phyloP scores from a whole-genome alignment of 73 alveolate species.

The Effrenium voratum region DNA sequence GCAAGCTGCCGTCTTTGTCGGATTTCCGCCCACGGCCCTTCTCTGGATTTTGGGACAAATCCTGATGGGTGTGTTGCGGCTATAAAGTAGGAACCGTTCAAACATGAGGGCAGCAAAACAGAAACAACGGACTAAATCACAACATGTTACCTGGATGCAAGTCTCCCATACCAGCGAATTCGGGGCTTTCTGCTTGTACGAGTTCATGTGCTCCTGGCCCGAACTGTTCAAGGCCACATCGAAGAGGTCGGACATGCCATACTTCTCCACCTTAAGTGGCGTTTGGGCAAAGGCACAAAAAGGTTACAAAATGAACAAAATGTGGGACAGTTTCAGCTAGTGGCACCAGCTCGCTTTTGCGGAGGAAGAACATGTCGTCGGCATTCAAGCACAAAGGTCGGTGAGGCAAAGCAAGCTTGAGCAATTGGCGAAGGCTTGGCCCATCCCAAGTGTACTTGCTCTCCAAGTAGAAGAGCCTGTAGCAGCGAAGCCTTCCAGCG shows the following conservation, averaged over 20 bases:
- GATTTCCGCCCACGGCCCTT: neutral
- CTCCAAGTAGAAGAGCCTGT: neutral
- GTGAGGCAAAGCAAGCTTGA: constrained; percentile 11
- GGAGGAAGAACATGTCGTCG: constrained; percentile 20
- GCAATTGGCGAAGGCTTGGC: neutral
- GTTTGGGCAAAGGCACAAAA: neutral
- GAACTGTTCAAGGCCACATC: neutral
- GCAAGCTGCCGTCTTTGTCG: neutral
- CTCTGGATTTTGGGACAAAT: constrained; percentile 2
- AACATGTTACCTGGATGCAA: neutral
- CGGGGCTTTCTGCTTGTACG: neutral
- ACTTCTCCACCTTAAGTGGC: neutral
- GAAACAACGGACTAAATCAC: neutral
- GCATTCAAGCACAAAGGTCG: neutral
- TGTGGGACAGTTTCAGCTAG: neutral
- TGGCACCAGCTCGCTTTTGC: neutral
- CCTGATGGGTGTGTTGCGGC: neutral
- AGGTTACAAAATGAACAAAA: neutral
- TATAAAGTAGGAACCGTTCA: neutral
- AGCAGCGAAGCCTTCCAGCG: neutral
- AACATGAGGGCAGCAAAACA: neutral
- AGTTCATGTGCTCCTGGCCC: neutral
- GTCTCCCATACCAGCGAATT: neutral
- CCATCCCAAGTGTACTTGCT: neutral
- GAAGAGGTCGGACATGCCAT: neutral